Base-by-base conservation (phyloP, 1,284 basidiomycete genomes). In the Ceratobasidium theobromae region DNA sequence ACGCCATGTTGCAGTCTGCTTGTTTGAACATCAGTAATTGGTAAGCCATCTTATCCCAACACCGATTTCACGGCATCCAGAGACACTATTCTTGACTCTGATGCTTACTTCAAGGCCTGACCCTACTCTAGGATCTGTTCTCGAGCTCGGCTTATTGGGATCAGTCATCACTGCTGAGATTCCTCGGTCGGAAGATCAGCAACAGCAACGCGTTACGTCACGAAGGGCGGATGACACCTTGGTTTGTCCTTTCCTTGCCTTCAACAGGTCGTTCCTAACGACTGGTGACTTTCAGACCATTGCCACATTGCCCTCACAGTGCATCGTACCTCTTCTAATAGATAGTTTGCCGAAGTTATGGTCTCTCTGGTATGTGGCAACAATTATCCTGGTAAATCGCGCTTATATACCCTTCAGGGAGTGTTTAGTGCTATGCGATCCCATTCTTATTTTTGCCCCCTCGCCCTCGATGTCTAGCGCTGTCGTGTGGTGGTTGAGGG, bases 401-500 rank as follows among this genome's bases (percentile, higher is more conserved):
- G 16, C 57, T 60, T 30, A 60, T 40, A 32, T 38, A 46, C 32
- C 16, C 23, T 52, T 32, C 18, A 60, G 57, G 94, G 94, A 97
- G 76, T 93, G 93, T 67, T 78, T 96, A 1, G 81, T 95, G 0
- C 80, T 97, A 6, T 90, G 88, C 67, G 94, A 97, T 73, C 95
- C 95, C 0, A 82, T 99, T 6, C 78, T 98, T 3, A 81, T 98
- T 18, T 95, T 91, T 70, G 92, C 89, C 1, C 78, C 85, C 0
- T 93, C 94, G 9, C 91, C 93, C 0, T 81, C 85, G 16, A 84
- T 86, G 70, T 93, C 91, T 0, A 90, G 88, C 69, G 86, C 95
- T 73, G 86, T 90, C 38, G 79, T 96, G 18, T 91, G 93, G 92
- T 93, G 94, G 93, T 76, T 98, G 45, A 82, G 91, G 28, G 94